Base-by-base conservation (phyloP, 768 basidiomycete species). In the Naganishia antarctica region DNA sequence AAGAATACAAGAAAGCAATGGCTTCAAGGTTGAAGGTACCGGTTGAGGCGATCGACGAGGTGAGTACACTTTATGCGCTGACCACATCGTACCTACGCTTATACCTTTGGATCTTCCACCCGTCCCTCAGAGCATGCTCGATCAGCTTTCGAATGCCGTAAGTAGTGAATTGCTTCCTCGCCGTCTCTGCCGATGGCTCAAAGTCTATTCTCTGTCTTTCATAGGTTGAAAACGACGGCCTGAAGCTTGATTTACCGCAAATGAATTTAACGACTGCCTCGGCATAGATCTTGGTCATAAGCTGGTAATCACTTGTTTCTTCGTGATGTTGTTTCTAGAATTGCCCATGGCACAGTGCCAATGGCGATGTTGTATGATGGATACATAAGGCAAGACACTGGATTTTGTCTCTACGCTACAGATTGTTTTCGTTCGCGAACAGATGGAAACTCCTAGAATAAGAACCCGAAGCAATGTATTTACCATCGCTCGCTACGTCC, bases 391-490 rank as follows among this genome's bases (percentile, higher is more conserved):
- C 11, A 25, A 31, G 50, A 57, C 43, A 44, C 43, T 44, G 43
- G 43, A 26, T 41, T 21, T 23, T 34, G 18, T 21, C 23, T 57
- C 62, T 63, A 63, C 37, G 53, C 62, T 63, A 63, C 37, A 63
- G 41, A 40, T 41, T 25, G 45, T 75, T 66, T 34, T 91, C 90
- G 3, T 88, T 87, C 8, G 89, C 85, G 77, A 90, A 97, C 64
- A 97, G 80, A 75, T 97, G 93, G 82, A 91, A 96, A 78, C 89
- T 91, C 65, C 93, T 83, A 78, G 91, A 93, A 76, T 90, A 94
- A 46, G 90, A 92, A 40, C 92, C 92, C 5, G 88, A 88, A 4
- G 87, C 93, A 46, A 96, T 83, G 74, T 90, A 82, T 71, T 85
- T 86, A 13, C 86, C 90, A 75, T 94, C 90, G 60, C 82, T 82